Conservation (phyloP, 2,329 filamentous ascomycete genomes). For the Paecilomyces sp. region DNA sequence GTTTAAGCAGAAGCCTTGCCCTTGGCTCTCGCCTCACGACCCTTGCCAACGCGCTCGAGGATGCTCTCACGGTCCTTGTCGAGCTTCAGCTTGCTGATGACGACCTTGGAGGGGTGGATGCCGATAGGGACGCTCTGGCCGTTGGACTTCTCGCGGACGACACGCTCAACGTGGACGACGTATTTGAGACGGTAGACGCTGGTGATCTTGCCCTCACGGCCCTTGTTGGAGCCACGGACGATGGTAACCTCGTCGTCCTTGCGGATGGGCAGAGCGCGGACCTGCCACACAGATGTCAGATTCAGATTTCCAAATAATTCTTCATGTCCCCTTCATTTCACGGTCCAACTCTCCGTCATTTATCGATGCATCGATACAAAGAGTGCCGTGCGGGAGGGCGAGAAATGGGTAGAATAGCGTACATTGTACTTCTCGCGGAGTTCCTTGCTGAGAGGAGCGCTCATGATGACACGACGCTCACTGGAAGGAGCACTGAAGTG, state of each 20-base stretch:
- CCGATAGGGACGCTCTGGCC: conserved; percentile 92
- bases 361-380: neutral
- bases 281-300: conserved; percentile 11
- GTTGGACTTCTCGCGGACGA: conserved; percentile 94
- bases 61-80: conserved; percentile 47
- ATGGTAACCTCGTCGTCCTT: conserved; percentile 95
- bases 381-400: neutral
- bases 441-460: conserved; percentile 91
- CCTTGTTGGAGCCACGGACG: conserved; percentile 90
- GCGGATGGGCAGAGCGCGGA: conserved; percentile 61
- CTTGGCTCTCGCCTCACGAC: conserved; percentile 36
- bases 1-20: conserved; percentile 52
- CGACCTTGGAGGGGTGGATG: conserved; percentile 92
- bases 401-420: conserved; percentile 32
- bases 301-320: conserved; percentile 7
- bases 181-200: conserved; percentile 98
- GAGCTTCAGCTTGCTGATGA: conserved; percentile 98
- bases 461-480: conserved; percentile 94
- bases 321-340: conserved; percentile 7
- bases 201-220: conserved; percentile 95
- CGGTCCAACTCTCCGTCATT: neutral
- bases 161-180: conserved; percentile 92
- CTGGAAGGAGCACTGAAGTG: conserved; percentile 95
- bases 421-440: conserved; percentile 99
- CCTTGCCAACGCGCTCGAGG: conserved; percentile 40